Base-by-base conservation (phyloP, 306 rosid species). In the Alnus rubra region DNA sequence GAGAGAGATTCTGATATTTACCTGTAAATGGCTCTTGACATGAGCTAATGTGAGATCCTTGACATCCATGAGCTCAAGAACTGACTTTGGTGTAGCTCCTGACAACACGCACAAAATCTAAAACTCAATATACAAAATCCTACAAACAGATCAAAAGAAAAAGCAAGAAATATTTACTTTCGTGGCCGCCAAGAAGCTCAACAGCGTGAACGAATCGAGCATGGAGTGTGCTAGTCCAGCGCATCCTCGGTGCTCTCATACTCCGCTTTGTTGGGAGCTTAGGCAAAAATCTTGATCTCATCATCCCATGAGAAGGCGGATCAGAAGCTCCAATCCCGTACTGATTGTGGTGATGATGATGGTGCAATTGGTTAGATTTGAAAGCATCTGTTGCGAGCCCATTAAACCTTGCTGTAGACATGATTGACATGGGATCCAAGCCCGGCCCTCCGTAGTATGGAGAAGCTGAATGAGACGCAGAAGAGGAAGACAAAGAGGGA, bases 21-120 rank as follows among this genome's bases (percentile, higher is more conserved):
- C 98, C 98, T 94, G 98, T 71, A 94, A 90, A 87, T 94, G 98
- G 88, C 98, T 94, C 84, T 94, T 94, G 67, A 94, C 98, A 90
- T 94, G 98, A 80, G 98, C 98, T 77, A 94, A 72, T 62, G 98
- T 94, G 74, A 94, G 97, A 90, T 94, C 98, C 87, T 94, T 94
- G 69, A 92, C 98, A 89, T 94, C 97, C 98, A 94, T 94, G 45
- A 94, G 96, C 90, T 94, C 98, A 64, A 94, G 97, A 71, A 94
- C 98, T 73, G 97, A 90, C 85, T 94, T 94, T 62, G 98, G 98
- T 7, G 98, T 94, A 1, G 98, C 98, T 87, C 98, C 98, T 90
- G 28, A 23, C 28, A 23, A 23, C 28, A 23, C 28, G 28, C 28
- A 23, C 28, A 23, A 23, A 23, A 23, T 23, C 28, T 23, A 23